Evolutionary conservation across 1,139 yeast species (phyloP).

Genomic region (Kurtzmaniella natalensis): DNA sequence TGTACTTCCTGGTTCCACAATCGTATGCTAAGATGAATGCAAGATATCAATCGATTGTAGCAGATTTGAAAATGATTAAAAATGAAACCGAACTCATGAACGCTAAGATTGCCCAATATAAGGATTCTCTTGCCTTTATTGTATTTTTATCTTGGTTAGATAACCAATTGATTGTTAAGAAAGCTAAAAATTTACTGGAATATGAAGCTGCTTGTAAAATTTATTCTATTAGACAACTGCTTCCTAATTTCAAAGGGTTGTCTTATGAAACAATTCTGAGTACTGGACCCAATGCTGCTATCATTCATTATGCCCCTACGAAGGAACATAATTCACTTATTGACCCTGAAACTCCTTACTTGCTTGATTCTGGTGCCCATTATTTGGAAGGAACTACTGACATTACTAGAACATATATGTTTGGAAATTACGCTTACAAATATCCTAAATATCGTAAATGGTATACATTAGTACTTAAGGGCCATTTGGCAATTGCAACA

Average conservation of each 20-base stretch:
- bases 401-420: slow-evolving; percentile 50
- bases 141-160: slow-evolving; percentile 42
- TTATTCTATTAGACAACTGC: slow-evolving; percentile 32
- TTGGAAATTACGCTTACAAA: slow-evolving; percentile 21
- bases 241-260: slow-evolving; percentile 47
- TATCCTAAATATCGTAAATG: slow-evolving; percentile 27
- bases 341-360: slow-evolving; percentile 38
- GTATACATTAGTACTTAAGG: slow-evolving; percentile 51
- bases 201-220: slow-evolving; percentile 43
- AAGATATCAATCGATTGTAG: slow-evolving; percentile 29
- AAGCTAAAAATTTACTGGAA: slow-evolving; percentile 23
- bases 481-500: slow-evolving; percentile 52
- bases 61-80: slow-evolving; percentile 34
- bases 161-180: slow-evolving; percentile 25
- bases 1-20: slow-evolving; percentile 25
- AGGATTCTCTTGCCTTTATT: slow-evolving; percentile 41
- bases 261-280: slow-evolving; percentile 54
- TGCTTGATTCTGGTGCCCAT: slow-evolving; percentile 54
- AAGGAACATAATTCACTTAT: slow-evolving; percentile 33
- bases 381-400: slow-evolving; percentile 59
- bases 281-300: slow-evolving; percentile 50
- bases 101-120: slow-evolving; percentile 38
- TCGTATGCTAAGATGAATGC: slow-evolving; percentile 23
- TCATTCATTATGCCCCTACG: slow-evolving; percentile 55
- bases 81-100: slow-evolving; percentile 36